A percentile compares a stretch with the other conserved stretches of the same genome.
phyloP scores from a whole-genome alignment of 306 rosid species.

The Canavalia ensiformis region DNA sequence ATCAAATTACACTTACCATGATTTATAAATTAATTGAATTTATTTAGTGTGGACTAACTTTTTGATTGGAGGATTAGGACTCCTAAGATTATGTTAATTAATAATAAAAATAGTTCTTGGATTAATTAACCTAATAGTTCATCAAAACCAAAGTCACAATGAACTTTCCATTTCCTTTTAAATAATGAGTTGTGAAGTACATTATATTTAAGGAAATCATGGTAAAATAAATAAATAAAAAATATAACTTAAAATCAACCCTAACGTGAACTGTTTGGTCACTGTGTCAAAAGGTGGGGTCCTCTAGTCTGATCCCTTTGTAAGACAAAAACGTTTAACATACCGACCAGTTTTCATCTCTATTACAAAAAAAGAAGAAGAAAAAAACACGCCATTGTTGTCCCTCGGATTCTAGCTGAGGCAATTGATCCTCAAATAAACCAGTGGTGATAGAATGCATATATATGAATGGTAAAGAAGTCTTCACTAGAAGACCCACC shows the following conservation, averaged over 20 bases:
- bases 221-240: neutral
- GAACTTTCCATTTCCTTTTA: neutral
- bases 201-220: neutral
- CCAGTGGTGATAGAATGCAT: neutral
- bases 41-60: neutral
- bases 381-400: neutral
- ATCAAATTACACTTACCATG: neutral
- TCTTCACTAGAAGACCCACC: neutral
- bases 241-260: neutral
- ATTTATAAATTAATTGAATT: no score
- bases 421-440: constrained; percentile 3
- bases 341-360: neutral
- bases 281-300: neutral
- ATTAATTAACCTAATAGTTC: neutral
- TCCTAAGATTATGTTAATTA: neutral
- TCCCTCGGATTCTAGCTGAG: neutral
- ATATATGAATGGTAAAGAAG: neutral
- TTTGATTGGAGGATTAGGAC: no score
- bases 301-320: neutral
- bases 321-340: neutral
- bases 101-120: neutral
- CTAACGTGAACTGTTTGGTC: neutral
- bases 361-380: neutral
- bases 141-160: neutral
- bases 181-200: neutral